Conservation (phyloP, 495 filamentous ascomycete genomes). For the Entonaema liquescens region DNA sequence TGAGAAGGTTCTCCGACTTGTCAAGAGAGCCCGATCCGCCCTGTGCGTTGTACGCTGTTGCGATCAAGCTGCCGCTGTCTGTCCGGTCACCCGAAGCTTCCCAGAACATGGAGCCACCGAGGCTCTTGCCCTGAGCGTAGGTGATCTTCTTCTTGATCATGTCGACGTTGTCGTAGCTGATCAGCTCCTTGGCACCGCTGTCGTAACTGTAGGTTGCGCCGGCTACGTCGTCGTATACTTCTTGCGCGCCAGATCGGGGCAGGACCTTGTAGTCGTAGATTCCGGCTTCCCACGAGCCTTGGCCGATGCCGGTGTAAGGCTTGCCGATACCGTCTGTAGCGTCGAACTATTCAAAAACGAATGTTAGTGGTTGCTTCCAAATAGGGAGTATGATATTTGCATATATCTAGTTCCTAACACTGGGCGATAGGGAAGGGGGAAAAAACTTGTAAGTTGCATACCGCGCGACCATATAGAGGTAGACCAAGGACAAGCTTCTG, state of each 20-base stretch:
- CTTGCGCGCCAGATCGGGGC: constrained; percentile 57
- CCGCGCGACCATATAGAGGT: constrained; percentile 80
- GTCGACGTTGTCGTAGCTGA: constrained; percentile 77
- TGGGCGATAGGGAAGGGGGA: not conserved
- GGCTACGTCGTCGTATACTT: constrained; percentile 55
- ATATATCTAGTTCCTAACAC: not conserved
- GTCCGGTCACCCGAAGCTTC: constrained; percentile 78
- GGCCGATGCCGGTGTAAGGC: constrained; percentile 66
- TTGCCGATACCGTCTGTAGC: constrained; percentile 74
- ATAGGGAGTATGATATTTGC: not conserved
- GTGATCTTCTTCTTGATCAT: constrained; percentile 69
- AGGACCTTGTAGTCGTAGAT: constrained; percentile 85
- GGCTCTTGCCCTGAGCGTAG: constrained; percentile 67
- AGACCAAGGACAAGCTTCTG: constrained; percentile 83
- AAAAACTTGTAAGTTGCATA: not conserved
- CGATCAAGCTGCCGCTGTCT: constrained; percentile 69
- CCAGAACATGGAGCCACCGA: constrained; percentile 93
- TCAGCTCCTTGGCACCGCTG: constrained; percentile 60
- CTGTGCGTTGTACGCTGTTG: constrained; percentile 53
- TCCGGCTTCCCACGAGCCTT: constrained; percentile 75
- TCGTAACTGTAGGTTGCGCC: constrained; percentile 79
- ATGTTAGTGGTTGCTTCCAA: not conserved
- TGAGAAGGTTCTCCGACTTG: constrained; percentile 47
- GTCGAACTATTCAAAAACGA: constrained; percentile 54
- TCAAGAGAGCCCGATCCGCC: constrained; percentile 49